Evolutionary conservation across 2,329 filamentous ascomycete species (phyloP), one percentile per base, ranked within the genome.

Genomic region (Stylonectria norvegica): DNA sequence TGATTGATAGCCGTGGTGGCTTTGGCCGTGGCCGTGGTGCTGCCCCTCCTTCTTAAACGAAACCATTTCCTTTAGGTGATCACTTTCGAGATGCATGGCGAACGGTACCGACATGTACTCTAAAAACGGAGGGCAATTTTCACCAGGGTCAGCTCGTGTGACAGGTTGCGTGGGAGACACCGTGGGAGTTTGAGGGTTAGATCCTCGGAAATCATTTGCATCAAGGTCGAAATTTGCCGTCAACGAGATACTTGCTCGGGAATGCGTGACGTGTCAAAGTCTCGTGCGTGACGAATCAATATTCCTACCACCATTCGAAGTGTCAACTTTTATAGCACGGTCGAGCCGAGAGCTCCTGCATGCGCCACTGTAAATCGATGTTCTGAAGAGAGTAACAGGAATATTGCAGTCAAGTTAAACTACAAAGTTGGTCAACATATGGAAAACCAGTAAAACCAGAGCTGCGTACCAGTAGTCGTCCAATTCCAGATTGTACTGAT

Each of bases 21-120:
- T 86, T 85, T 69, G 89, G 89, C 68, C 87, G 89, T 83, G 89
- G 88, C 71, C 85, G 87, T 77, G 85, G 85, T 65, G 81, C 73
- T 64, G 78, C 85, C 72, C 81, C 85, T 66, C 73, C 80, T 58
- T 82, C 79, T 64, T 81, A 78, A 76, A 65, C 59, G 57, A 65
- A 56, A 36, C 60, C 55, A 61, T 60, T 60, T 62, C 61, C 61
- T 63, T 64, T 60, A 59, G 63, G 61, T 66, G 62, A 66, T 66
- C 60, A 68, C 60, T 68, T 62, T 64, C 60, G 61, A 62, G 64
- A 66, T 63, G 61, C 64, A 68, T 68, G 64, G 61, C 61, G 63
- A 64, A 61, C 56, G 56, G 63, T 55, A 65, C 57, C 67, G 68
- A 60, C 68, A 69, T 72, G 70, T 72, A 72, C 63, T 72, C 62